Percentiles rank a stretch among this genome's conserved stretches.
These are phyloP conservation scores for Barbarea vulgaris DNA, from an alignment of 345 rosid species.

Conservation along the genomic window DNA sequence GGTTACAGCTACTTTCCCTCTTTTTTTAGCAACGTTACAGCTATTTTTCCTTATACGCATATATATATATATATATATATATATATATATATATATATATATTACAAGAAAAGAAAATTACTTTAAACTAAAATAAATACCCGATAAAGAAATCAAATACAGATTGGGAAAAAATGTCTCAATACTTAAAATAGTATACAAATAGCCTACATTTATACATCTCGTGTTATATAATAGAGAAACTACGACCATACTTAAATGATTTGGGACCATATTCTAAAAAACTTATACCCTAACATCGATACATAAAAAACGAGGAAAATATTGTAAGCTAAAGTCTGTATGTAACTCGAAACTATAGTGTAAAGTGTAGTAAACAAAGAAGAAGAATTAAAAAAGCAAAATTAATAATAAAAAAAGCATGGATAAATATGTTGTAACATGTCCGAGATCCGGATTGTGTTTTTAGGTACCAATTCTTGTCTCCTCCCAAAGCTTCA, in stretches of 20 bases:
- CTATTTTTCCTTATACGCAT: conserved; percentile 14
- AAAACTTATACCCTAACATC: not conserved
- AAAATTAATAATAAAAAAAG: conserved; percentile 31
- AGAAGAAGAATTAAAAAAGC: conserved; percentile 5
- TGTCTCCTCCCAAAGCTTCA: conserved; percentile 48
- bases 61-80: not conserved
- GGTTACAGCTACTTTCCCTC: conserved; percentile 23
- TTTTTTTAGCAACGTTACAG: conserved; percentile 7
- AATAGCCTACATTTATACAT: conserved; percentile 11
- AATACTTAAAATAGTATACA: conserved; percentile 7
- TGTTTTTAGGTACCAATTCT: conserved; percentile 39
- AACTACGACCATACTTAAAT: conserved; percentile 17
- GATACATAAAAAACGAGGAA: not conserved
- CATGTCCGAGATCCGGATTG: conserved; percentile 50
- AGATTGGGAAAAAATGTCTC: conserved; percentile 16
- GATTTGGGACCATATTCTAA: conserved; percentile 14
- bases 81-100: not conserved
- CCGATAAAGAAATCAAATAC: conserved; percentile 6
- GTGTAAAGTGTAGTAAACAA: not conserved
- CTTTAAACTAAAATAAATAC: not conserved
- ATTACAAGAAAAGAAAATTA: conserved; percentile 8
- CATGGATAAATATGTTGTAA: conserved; percentile 44
- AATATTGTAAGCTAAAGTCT: conserved; percentile 18
- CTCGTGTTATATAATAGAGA: not conserved
- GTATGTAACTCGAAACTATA: not conserved